A percentile compares a stretch with the other conserved stretches of the same genome.
phyloP scores from a whole-genome alignment of 176 grass and related monocot genomes.

The Carex pumila region DNA sequence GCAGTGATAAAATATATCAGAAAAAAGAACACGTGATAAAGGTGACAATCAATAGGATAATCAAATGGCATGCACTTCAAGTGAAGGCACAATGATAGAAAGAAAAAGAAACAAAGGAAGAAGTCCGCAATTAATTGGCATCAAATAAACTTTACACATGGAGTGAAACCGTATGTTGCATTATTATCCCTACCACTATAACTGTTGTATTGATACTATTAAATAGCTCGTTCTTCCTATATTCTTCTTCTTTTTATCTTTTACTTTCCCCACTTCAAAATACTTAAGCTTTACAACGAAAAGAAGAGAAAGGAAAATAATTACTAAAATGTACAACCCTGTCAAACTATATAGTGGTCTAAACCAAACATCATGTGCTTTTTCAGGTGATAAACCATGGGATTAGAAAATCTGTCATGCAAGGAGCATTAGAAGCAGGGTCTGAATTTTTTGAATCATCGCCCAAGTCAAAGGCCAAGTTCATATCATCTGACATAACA shows the following conservation, averaged over 20 bases:
- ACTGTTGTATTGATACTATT: background rate
- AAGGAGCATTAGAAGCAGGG: slow-evolving; percentile 44
- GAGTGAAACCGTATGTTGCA: background rate
- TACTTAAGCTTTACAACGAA: background rate
- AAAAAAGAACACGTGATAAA: background rate
- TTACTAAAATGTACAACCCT: background rate
- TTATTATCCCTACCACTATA: background rate
- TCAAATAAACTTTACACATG: background rate
- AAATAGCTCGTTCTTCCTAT: background rate
- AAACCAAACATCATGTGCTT: slow-evolving; percentile 3
- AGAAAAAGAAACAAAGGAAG: background rate
- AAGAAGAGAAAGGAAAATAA: background rate
- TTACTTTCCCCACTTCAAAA: background rate
- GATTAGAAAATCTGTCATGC: slow-evolving; percentile 49
- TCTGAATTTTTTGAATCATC: slow-evolving; percentile 61
- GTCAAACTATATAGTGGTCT: background rate
- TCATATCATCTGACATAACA: slow-evolving; percentile 48
- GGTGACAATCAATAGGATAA: background rate
- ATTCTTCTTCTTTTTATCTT: background rate
- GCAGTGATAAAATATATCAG: background rate
- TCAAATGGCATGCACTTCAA: background rate
- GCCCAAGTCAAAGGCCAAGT: slow-evolving; percentile 35
- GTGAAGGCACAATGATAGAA: background rate
- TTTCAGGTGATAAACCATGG: slow-evolving; percentile 77
- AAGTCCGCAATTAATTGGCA: background rate